Conservation (phyloP, 1,139 yeast genomes). For the Candida mesenterica region DNA sequence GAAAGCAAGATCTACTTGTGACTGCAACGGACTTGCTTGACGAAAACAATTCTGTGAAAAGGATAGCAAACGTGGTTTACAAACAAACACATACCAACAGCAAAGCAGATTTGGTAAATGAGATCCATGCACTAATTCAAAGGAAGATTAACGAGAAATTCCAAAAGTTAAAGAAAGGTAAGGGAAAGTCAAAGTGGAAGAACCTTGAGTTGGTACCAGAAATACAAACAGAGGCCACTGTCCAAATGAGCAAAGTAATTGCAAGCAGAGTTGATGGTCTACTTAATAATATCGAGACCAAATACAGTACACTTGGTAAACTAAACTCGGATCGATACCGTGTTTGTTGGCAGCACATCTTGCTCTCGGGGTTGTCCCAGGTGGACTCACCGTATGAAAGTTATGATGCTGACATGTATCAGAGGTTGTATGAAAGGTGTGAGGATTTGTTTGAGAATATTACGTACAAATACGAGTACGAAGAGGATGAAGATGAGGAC, state of each 20-base stretch:
- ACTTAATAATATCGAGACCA: conserved; percentile 9
- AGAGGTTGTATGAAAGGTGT: conserved; percentile 20
- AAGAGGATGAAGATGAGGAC: conserved; percentile 12
- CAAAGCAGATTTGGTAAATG: conserved; percentile 32
- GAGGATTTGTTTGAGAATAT: conserved; percentile 22
- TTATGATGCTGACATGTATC: conserved; percentile 13
- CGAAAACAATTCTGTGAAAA: conserved; percentile 7
- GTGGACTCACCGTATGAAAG: conserved; percentile 16
- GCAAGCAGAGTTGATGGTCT: conserved; percentile 22
- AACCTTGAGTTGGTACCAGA: conserved; percentile 17
- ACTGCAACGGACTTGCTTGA: conserved; percentile 3
- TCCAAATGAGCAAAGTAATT: conserved; percentile 21
- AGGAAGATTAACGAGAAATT: conserved; percentile 22
- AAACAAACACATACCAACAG: conserved; percentile 25
- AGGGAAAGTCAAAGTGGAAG: conserved; percentile 2
- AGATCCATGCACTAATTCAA: conserved; percentile 39
- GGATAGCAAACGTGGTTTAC: conserved; percentile 5
- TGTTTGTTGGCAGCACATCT: conserved; percentile 30
- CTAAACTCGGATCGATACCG: conserved; percentile 3
- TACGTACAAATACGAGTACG: conserved; percentile 24
- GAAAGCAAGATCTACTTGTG: background rate
- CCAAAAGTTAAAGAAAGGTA: conserved; percentile 4
- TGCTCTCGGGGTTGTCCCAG: conserved; percentile 21
- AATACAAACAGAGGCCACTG: conserved; percentile 19
- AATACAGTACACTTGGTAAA: conserved; percentile 4